phyloP scores from a whole-genome alignment of 805 yeast genomes.

The Lipomyces spencermartinsiae region DNA sequence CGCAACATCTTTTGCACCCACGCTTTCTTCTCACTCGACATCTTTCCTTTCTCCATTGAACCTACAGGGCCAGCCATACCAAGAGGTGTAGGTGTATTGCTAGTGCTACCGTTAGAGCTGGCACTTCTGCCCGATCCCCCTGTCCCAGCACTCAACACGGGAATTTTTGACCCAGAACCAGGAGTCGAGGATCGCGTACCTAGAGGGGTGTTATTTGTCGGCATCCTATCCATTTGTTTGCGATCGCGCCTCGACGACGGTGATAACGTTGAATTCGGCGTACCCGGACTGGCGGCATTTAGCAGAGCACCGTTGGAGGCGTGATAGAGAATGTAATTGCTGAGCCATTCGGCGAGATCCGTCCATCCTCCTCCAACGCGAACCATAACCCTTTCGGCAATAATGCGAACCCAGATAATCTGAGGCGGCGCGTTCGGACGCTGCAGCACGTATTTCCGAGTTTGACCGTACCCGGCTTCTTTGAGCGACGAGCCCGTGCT shows the following conservation, averaged over 20 bases:
- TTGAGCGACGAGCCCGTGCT: conserved; percentile 10
- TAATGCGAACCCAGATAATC: conserved; percentile 39
- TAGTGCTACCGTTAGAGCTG: background rate
- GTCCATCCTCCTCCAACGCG: conserved; percentile 42
- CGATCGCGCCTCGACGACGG: background rate
- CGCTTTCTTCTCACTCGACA: conserved; percentile 31
- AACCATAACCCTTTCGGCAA: conserved; percentile 40
- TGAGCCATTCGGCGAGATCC: conserved; percentile 40
- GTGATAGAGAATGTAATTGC: conserved; percentile 34
- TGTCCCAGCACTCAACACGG: conserved; percentile 2
- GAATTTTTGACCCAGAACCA: background rate
- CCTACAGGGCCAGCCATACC: conserved; percentile 27
- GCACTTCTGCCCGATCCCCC: background rate
- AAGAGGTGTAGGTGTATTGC: conserved; percentile 19
- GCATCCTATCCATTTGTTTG: background rate
- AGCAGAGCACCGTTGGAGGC: conserved; percentile 11
- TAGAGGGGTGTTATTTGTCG: background rate
- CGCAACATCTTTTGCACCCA: conserved; percentile 34
- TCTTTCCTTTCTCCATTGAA: conserved; percentile 17
- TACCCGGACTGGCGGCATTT: background rate
- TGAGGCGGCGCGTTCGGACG: conserved; percentile 39
- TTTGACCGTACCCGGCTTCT: conserved; percentile 39
- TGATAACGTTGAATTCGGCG: background rate
- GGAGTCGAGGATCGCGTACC: conserved; percentile 7
- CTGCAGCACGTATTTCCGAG: conserved; percentile 35